phyloP scores from a whole-genome alignment of 1,284 basidiomycete genomes.

The Ceratobasidium sp. region DNA sequence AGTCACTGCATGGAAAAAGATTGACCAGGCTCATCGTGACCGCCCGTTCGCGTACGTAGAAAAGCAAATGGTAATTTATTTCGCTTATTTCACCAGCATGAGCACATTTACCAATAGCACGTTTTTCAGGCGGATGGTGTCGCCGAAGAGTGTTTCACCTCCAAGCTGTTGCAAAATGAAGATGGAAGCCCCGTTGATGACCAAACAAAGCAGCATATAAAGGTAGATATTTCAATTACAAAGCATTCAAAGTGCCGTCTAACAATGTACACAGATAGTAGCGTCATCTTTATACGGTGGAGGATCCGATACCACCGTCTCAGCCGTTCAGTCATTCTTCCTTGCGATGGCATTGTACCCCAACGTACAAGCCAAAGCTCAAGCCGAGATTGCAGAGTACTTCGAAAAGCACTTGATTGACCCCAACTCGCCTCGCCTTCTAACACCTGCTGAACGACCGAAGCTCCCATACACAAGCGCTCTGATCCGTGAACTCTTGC shows the following conservation, averaged over 20 bases:
- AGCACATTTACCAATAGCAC: not conserved
- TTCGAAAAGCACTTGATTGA: not conserved
- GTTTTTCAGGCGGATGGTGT: not conserved
- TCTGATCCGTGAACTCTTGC: conserved; percentile 19
- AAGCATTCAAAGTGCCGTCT: not conserved
- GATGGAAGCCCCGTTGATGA: not conserved
- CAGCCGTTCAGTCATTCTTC: conserved; percentile 11
- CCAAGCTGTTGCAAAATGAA: conserved; percentile 26
- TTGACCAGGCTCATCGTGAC: not conserved
- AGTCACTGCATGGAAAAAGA: not conserved
- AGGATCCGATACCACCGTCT: conserved; percentile 46
- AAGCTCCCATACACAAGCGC: conserved; percentile 4
- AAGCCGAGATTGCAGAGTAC: not conserved
- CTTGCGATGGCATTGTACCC: conserved; percentile 17
- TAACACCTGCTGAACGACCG: not conserved
- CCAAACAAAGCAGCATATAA: not conserved
- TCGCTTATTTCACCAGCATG: not conserved
- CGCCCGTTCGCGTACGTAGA: conserved; percentile 10
- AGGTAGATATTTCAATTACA: not conserved
- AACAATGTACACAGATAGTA: conserved; percentile 26
- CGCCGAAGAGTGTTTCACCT: conserved; percentile 10
- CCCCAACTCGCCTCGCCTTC: not conserved
- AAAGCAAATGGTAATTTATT: conserved; percentile 6
- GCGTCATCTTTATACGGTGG: conserved; percentile 55
- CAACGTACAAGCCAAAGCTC: conserved; percentile 6